Base-by-base conservation (phyloP, 1,284 basidiomycete genomes). In the Mrakiaceae sp. region DNA sequence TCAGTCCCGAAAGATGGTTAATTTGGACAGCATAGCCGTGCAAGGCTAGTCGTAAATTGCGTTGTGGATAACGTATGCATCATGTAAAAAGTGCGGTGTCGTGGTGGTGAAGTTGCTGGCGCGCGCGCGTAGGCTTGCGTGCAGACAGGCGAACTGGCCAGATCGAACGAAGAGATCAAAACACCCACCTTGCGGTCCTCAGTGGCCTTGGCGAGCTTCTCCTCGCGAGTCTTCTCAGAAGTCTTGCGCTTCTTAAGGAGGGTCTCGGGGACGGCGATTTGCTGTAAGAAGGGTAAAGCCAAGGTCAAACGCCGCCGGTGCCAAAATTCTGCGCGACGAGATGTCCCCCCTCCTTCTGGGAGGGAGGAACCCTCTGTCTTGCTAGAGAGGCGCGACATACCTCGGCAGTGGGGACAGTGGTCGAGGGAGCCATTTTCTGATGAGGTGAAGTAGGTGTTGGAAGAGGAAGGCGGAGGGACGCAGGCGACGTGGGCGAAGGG, bases 1-100 rank as follows among this genome's bases (percentile, higher is more conserved):
- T 84, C 83, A 94, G 90, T 87, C 90, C 91, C 91, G 91, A 94
- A 95, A 94, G 90, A 95, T 93, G 90, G 90, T 93, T 85, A 83
- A 74, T 87, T 83, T 81, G 78, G 84, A 85, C 90, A 87, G 76
- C 89, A 91, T 79, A 64, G 86, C 78, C 80, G 78, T 75, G 74
- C 64, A 67, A 63, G 69, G 69, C 75, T 76, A 74, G 74, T 72
- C 71, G 72, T 70, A 66, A 69, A 67, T 72, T 75, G 72, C 72
- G 69, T 67, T 72, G 74, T 77, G 73, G 74, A 73, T 75, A 77
- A 83, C 81, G 78, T 88, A 85, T 90, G 79, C 90, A 94, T 94
- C 91, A 90, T 83, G 62, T 68, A 27, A 27, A n/a, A 27, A 27
- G 1, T 40, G 39, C 14, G 5, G 53, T 10, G 53, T 2, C 1